These are phyloP conservation scores for Microcera coccophila DNA, from an alignment of 2,329 filamentous ascomycete genomes.

Conservation along the genomic window DNA sequence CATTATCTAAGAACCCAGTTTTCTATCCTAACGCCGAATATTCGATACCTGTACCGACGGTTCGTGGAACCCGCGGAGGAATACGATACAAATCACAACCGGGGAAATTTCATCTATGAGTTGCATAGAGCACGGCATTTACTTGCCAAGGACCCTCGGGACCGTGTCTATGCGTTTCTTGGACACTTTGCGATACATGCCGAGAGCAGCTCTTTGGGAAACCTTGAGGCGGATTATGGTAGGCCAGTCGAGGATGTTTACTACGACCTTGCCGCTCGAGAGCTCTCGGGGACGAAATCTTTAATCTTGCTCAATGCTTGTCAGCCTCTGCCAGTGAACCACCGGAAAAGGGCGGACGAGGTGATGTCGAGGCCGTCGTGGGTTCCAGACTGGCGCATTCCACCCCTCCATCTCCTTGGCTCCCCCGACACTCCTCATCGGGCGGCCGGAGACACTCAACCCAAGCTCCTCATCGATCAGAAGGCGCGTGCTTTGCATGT, in stretches of 20 bases:
- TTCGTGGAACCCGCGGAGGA: conserved; percentile 32
- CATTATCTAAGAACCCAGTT: conserved; percentile 31
- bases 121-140: conserved; percentile 34
- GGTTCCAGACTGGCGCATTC: conserved; percentile 37
- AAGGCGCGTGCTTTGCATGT: conserved; percentile 23
- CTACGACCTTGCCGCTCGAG: conserved; percentile 30
- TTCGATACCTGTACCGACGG: conserved; percentile 30
- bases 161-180: conserved; percentile 35
- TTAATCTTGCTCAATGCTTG: conserved; percentile 31
- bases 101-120: conserved; percentile 35
- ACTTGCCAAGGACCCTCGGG: conserved; percentile 30
- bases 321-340: conserved; percentile 16
- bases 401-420: conserved; percentile 32
- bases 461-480: conserved; percentile 26
- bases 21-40: conserved; percentile 30
- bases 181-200: conserved; percentile 32
- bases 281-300: conserved; percentile 25
- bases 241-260: conserved; percentile 31
- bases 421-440: conserved; percentile 31
- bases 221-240: conserved; percentile 29
- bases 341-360: conserved; percentile 7
- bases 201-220: conserved; percentile 20
- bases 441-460: conserved; percentile 25
- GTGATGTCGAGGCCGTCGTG: conserved; percentile 29
- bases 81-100: conserved; percentile 28